Percentiles rank a stretch among this genome's conserved stretches.
Conservation (phyloP, 2,329 filamentous ascomycete genomes). For the Microdochium paspali region DNA sequence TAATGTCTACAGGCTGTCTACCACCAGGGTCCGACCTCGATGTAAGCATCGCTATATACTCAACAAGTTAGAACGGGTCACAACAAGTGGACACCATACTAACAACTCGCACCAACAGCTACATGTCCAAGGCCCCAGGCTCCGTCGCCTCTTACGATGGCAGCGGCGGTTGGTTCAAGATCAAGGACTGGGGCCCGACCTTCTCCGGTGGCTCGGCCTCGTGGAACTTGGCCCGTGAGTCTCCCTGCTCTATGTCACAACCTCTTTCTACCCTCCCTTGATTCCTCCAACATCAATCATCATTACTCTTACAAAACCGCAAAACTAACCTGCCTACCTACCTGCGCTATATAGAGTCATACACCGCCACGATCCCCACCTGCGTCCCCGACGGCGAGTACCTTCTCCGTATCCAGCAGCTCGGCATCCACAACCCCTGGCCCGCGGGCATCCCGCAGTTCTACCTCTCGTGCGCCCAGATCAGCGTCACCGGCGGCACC, state of each 20-base stretch:
- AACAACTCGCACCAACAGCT: slow-evolving; percentile 14
- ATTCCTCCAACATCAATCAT: too few species aligned
- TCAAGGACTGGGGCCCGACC: slow-evolving; percentile 25
- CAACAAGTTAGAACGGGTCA: too few species aligned
- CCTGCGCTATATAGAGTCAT: too few species aligned
- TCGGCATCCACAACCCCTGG: slow-evolving; percentile 49
- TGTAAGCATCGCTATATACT: slow-evolving; percentile 15
- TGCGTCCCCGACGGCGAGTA: slow-evolving; percentile 48
- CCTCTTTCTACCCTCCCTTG: background rate
- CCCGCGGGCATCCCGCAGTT: slow-evolving; percentile 34
- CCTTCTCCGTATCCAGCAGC: slow-evolving; percentile 48
- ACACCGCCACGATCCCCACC: slow-evolving; percentile 34
- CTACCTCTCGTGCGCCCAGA: slow-evolving; percentile 36
- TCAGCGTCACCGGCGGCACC: slow-evolving; percentile 32
- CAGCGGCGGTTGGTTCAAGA: slow-evolving; percentile 32
- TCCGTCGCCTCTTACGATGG: slow-evolving; percentile 25
- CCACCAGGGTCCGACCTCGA: slow-evolving; percentile 29
- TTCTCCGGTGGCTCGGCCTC: slow-evolving; percentile 20
- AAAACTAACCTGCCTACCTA: too few species aligned
- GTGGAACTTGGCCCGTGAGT: slow-evolving; percentile 23
- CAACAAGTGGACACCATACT: too few species aligned
- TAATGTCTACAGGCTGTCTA: slow-evolving; percentile 22
- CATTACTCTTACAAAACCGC: background rate
- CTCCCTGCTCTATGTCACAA: too few species aligned
- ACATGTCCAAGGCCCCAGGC: slow-evolving; percentile 29